Base-by-base conservation (phyloP, 257 asterid genomes). In the Scutellaria minor region DNA sequence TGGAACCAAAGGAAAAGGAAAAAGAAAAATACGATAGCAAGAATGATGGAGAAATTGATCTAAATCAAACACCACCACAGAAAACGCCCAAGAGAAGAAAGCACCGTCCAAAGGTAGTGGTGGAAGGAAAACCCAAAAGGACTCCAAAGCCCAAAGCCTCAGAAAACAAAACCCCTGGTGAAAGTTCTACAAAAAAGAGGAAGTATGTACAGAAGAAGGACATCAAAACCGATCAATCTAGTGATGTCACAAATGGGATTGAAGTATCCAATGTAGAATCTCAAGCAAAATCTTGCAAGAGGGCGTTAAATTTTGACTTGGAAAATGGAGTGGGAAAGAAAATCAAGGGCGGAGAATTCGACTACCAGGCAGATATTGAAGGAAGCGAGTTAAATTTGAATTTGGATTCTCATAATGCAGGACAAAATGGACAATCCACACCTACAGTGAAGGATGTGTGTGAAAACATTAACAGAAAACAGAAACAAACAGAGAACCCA, bases 101-200 rank as follows among this genome's bases (percentile, higher is more conserved):
- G 78, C 93, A 85, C 81, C 74, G 93, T 55, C 97, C 98, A 7
- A 93, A 90, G 81, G 97, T 93, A 48, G 84, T 90, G 9, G 80
- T 71, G 56, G 96, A 87, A 86, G 89, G 84, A 74, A 84, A 93
- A 78, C 80, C 85, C 47, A 87, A 80, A 78, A 80, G 86, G 82
- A 77, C 79, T 22, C 88, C 85, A 2, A 90, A 81, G 78, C 59
- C 91, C 56, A 74, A 78, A 63, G 73, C 89, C 57, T 62, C 67
- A 1, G 66, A 35, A 76, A 67, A 72, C 65, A 77, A 73, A 61
- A 64, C 76, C 18, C 74, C 84, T 4, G 51, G 44, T 69, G 90
- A 81, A 82, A 80, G 67, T 10, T 66, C 85, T 57, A 60, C 85
- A 24, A 72, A 63, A 40, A 93, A 90, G 80, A 84, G 95, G 82